phyloP scores from a whole-genome alignment of 225 moss, liverwort and hornwort species.

The Thuidium tamariscinum region DNA sequence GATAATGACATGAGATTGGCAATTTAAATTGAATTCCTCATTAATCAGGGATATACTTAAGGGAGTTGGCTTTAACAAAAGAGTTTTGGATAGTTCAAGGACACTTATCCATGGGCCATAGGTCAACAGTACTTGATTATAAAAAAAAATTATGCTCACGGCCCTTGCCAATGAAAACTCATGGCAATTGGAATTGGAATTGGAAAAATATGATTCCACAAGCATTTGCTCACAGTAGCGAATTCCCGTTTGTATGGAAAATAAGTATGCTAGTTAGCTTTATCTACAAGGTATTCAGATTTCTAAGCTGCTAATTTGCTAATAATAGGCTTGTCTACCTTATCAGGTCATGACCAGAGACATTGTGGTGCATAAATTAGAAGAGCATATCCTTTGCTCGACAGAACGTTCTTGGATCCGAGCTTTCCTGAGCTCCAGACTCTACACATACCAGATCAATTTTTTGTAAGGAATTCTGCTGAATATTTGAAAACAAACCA shows the following conservation, averaged over 20 bases:
- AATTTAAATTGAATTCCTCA: background rate
- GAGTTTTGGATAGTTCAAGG: background rate
- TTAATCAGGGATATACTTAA: background rate
- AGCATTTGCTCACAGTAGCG: background rate
- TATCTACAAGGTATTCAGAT: background rate
- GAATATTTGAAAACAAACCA: background rate
- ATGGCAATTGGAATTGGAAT: background rate
- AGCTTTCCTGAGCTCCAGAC: conserved; percentile 75
- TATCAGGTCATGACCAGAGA: background rate
- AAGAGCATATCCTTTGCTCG: conserved; percentile 58
- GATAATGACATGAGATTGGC: background rate
- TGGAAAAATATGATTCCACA: background rate
- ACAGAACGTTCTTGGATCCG: conserved; percentile 69
- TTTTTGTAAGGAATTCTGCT: background rate
- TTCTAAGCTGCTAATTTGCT: background rate
- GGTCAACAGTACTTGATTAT: background rate
- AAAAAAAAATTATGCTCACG: background rate
- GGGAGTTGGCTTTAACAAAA: background rate
- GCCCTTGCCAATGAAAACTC: background rate
- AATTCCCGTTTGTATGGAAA: background rate
- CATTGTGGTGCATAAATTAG: background rate
- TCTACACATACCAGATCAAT: conserved; percentile 27
- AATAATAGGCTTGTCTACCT: background rate
- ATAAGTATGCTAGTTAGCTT: background rate
- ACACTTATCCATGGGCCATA: background rate